Evolutionary conservation across 805 yeast genomes (phyloP), one percentile per base, ranked within the genome.

Genomic region (Priceomyces carsonii): DNA sequence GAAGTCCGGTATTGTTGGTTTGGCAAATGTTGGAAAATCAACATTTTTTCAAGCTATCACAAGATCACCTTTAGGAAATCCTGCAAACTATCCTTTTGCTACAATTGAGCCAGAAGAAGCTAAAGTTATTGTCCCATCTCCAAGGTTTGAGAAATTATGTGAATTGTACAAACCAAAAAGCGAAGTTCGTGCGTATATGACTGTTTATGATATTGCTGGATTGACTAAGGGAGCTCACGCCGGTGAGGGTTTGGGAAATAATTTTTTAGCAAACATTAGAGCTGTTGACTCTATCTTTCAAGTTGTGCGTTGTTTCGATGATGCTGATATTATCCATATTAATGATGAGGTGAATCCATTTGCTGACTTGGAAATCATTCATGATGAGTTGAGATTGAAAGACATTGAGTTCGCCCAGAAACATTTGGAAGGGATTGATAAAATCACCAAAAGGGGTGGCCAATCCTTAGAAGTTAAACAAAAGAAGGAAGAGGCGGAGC

Each of bases 31-130:
- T 47, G 99, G 99, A 54, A 93, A 93, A 66, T 88, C 96, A 9
- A 91, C 98, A 6, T 89, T 91, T 64, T 91, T 91, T 79, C 98
- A 93, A 67, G 96, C 96, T 38, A 85, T 93, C 57, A 91, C 98
- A 38, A 80, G 82, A 66, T 87, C 90, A 50, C 88, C 90, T 31
- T 71, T 93, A 48, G 98, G 99, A 44, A 89, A 77, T 70, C 98
- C 99, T 38, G 99, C 98, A 40, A 91, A 91, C 65, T 91, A 90
- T 63, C 99, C 99, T 17, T 91, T 88, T 61, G 99, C 99, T 27
- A 91, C 99, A 38, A 88, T 88, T 59, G 96, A 91, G 51, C 98
- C 99, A 36, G 98, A 93, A 70, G 96, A 91, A 71, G 96, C 98
- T 30, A 80, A 95, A 61, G 96, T 91, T 36, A 79, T 82, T 48